phyloP scores from a whole-genome alignment of 345 rosid species.

The Psidium guajava region DNA sequence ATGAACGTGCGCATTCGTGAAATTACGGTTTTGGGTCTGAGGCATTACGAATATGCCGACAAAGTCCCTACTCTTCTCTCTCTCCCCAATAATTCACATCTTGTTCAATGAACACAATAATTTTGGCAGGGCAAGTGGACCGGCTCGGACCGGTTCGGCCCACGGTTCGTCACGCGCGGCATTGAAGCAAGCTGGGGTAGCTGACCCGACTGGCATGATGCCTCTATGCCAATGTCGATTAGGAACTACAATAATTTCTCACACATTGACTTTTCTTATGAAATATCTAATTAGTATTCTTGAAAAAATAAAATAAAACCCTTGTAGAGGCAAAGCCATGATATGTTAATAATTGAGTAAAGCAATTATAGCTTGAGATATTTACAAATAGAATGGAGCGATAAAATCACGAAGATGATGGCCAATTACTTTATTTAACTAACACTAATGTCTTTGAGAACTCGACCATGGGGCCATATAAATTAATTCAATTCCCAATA shows the following conservation, averaged over 20 bases:
- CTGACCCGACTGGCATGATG: not conserved
- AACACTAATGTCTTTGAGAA: not conserved
- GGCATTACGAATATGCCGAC: not conserved
- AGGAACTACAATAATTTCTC: not conserved
- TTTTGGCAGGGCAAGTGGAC: not conserved
- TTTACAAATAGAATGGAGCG: not conserved
- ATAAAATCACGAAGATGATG: not conserved
- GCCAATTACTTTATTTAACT: not conserved
- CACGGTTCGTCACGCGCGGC: not conserved
- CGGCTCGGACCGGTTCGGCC: not conserved
- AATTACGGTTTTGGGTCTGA: not conserved
- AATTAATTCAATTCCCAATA: not conserved
- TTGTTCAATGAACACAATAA: not conserved
- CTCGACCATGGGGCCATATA: not conserved
- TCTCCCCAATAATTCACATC: not conserved
- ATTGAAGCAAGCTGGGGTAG: not conserved
- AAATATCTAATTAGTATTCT: not conserved
- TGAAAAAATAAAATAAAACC: not conserved
- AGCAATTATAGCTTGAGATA: accelerated
- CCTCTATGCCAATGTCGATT: not conserved
- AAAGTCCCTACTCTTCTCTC: not conserved
- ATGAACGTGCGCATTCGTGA: not conserved
- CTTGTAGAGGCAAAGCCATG: accelerated
- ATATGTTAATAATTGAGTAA: not conserved
- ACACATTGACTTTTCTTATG: not conserved